Conservation (phyloP, 2,329 filamentous ascomycete genomes). For the Thelonectria blattea region DNA sequence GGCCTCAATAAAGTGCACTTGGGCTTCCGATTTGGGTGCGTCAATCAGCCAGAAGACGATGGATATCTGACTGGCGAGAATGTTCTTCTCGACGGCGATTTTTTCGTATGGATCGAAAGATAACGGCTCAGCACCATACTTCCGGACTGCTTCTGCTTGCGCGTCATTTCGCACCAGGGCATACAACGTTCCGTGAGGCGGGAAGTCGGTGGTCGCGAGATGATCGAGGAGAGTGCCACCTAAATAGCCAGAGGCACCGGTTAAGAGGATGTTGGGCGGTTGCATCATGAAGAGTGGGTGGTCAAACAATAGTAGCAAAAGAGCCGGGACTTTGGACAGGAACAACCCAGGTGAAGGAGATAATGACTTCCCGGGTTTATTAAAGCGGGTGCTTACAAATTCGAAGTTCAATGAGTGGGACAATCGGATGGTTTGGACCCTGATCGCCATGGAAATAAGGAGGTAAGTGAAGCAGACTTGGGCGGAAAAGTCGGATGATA, state of each 20-base stretch:
- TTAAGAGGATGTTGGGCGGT: constrained; percentile 51
- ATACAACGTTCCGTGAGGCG: constrained; percentile 50
- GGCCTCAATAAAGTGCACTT: constrained; percentile 51
- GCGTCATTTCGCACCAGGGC: constrained; percentile 53
- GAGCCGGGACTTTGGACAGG: neutral
- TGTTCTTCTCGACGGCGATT: constrained; percentile 40
- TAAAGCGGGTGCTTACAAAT: too few relatives aligned
- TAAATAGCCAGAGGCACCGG: constrained; percentile 59
- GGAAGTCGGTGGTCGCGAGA: constrained; percentile 40
- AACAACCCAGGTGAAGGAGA: too few relatives aligned
- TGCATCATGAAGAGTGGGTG: neutral
- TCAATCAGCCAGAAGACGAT: constrained; percentile 57
- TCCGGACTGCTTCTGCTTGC: constrained; percentile 52
- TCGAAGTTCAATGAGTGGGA: too few relatives aligned
- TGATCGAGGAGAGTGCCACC: constrained; percentile 55
- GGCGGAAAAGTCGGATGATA: too few relatives aligned
- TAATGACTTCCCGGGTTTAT: too few relatives aligned
- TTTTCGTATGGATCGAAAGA: constrained; percentile 47
- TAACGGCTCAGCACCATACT: constrained; percentile 52
- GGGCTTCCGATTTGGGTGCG: constrained; percentile 40
- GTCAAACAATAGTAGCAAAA: neutral
- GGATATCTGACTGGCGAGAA: constrained; percentile 52
- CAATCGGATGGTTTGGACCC: too few relatives aligned
- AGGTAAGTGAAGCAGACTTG: too few relatives aligned
- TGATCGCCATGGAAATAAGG: too few relatives aligned